Evolutionary conservation across 2,329 filamentous ascomycete species (phyloP), one percentile per base, ranked within the genome.

Genomic region (Leptographium procerum): DNA sequence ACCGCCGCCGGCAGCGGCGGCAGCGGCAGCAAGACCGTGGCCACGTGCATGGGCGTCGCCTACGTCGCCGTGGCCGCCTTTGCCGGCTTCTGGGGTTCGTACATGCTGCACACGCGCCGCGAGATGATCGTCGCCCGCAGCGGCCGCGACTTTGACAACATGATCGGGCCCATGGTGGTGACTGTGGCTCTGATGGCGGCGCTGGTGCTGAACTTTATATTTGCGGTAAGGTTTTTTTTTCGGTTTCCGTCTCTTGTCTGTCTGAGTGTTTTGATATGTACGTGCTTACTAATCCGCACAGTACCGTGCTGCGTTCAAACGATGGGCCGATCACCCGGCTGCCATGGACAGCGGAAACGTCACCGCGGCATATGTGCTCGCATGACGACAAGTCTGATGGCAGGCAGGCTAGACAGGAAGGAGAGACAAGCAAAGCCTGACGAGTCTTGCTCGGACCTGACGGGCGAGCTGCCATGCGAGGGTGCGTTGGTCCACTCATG

Each of bases 91-190:
- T 99, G 94, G 94, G 94, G 94, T 2, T 96, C 90, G 71, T 82
- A 77, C 60, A 88, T 95, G 76, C 87, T 95, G 68, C 84, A 86
- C 67, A 82, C 80, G 68, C 80, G 94, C 36, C 81, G 86, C 60
- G 80, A 76, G 57, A 84, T 97, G 79, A 99, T 99, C 68, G 71
- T 87, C 45, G 83, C 89, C 70, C 78, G 94, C 63, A 96, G 90
- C 67, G 91, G 90, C 11, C 92, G 87, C 71, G 91, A 97, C 66
- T 95, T 99, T 71, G 92, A 99, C 71, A 94, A 91, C 65, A 76
- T 92, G 67, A 72, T 89, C 60, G 94, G 94, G 0, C 94, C 94
- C 1, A 73, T 96, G 58, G 79, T 95, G 10, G 86, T 97, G 50
- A 94, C 89, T 67, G 72, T 87, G 43, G 88, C 91, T 4, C 70